Base-by-base conservation (phyloP, 2,329 filamentous ascomycete genomes). In the Xylariomycetidae sp. region DNA sequence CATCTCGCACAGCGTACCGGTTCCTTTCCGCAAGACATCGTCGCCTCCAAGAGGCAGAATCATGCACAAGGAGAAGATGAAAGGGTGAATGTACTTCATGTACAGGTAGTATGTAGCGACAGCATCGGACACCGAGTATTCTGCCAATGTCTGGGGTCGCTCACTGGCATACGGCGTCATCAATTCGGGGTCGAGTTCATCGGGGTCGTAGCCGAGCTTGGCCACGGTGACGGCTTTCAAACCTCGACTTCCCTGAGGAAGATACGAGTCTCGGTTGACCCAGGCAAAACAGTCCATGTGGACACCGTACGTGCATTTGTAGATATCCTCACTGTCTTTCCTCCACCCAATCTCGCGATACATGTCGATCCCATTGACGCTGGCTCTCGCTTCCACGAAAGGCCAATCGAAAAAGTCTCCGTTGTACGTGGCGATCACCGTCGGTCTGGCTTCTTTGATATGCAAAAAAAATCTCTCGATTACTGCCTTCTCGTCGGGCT, bases 341-440 rank as follows among this genome's bases (percentile, higher is more conserved):
- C 82, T 82, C 75, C 95, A 98, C 5, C 92, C 92, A 51, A 96
- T 98, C 59, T 98, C 94, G 43, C 84, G 85, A 63, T 98, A 98
- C 92, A 98, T 97, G 62, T 98, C 92, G 57, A 98, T 96, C 18
- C 94, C 92, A 49, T 94, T 83, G 45, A 96, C 77, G 55, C 88
- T 94, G 17, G 94, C 88, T 64, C 92, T 75, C 27, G 92, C 80
- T 66, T 98, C 92, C 16, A 98, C 88, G 56, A 94, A 98, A 0
- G 92, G 90, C 92, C 92, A 98, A 82, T 98, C 92, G 80, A 98
- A 98, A 60, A 98, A 98, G 68, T 98, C 92, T 67, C 92, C 92
- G 87, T 98, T 98, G 73, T 98, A 98, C n/a, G 92, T 98, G 22
- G 94, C 90, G 58, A 98, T 98, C 36, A 98, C 90, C 0, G 89